Percentiles rank a stretch among this genome's conserved stretches.
Evolutionary conservation across 2,329 filamentous ascomycete species (phyloP).

Genomic region (Diplodia mutila): DNA sequence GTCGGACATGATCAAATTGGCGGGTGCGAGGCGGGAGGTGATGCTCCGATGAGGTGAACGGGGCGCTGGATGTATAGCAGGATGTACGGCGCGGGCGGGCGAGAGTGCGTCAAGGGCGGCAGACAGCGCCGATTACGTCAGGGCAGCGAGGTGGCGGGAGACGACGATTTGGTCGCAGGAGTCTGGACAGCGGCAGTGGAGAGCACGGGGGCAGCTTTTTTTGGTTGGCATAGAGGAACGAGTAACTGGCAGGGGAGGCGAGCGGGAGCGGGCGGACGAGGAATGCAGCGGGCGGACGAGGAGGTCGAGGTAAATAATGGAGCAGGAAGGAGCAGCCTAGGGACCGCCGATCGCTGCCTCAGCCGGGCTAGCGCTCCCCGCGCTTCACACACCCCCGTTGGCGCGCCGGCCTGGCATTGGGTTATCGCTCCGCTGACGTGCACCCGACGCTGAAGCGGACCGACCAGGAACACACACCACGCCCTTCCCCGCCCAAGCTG

Average conservation of each 20-base stretch:
- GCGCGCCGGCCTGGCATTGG: conserved; percentile 6
- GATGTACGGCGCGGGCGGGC: conserved; percentile 2
- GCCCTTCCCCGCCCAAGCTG: background rate
- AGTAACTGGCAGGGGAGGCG: background rate
- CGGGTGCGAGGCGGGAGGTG: conserved; percentile 17
- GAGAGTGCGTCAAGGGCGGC: background rate
- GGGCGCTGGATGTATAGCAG: conserved; percentile 1
- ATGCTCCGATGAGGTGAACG: no score
- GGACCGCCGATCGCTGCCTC: conserved; percentile 3
- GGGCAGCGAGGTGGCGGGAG: background rate
- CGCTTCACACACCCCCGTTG: conserved; percentile 11
- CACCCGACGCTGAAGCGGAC: background rate
- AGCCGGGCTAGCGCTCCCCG: conserved; percentile 13
- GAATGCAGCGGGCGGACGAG: conserved; percentile 6
- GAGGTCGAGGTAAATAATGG: conserved; percentile 9
- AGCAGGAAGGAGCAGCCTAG: conserved; percentile 16
- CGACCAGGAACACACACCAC: conserved; percentile 5
- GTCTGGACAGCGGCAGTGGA: background rate
- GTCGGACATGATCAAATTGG: conserved; percentile 37
- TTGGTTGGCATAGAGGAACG: background rate
- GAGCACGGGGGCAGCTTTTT: background rate
- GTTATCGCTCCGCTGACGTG: conserved; percentile 22
- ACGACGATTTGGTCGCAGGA: background rate
- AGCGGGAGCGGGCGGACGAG: conserved; percentile 1
- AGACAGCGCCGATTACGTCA: conserved; percentile 21